Evolutionary conservation across 1,139 yeast species (phyloP), one percentile per base, ranked within the genome.

Genomic region (Hemisphaericaspora subhashii): DNA sequence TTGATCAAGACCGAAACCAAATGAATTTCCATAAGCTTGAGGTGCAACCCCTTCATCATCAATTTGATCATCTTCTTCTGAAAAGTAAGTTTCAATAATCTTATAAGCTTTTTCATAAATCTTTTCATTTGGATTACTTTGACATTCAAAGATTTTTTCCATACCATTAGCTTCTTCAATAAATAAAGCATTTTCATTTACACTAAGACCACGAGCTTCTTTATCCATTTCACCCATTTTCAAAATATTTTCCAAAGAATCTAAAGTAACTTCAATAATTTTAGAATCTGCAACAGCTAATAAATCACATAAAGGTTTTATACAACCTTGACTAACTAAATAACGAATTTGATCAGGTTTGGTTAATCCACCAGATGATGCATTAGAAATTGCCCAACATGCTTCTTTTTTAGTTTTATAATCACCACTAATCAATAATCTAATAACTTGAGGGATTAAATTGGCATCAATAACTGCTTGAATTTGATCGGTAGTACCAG

Each of bases 121-220:
- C 60, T 84, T 86, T 61, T 90, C 95, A 64, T 92, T 92, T 58
- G 82, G 86, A 66, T 88, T 89, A 61, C 78, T 81, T 74, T 92
- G 98, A 62, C 96, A 87, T 47, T 87, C 90, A 64, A 86, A 86
- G 54, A 92, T 92, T 73, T 87, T 90, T 65, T 92, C 98, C 83
- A 90, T 86, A 49, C 98, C 98, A 53, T 98, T 98, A 34, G 98
- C 98, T 64, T 90, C 97, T 71, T 92, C 98, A 57, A 92, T 86
- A 66, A 68, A 88, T 49, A 89, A 77, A 31, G 98, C 96, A 59
- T 89, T 85, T 62, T 86, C 89, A 66, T 92, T 92, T 51, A 81
- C 74, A 37, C 74, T 66, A 12, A 81, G 62, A 40, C 84, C 86
- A 47, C 79, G 77, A 39, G 83, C 76, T 57, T 89, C 96, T 65